A percentile compares a stretch with the other conserved stretches of the same genome.
phyloP scores from a whole-genome alignment of 768 basidiomycete genomes.

The Boletus bicolor region DNA sequence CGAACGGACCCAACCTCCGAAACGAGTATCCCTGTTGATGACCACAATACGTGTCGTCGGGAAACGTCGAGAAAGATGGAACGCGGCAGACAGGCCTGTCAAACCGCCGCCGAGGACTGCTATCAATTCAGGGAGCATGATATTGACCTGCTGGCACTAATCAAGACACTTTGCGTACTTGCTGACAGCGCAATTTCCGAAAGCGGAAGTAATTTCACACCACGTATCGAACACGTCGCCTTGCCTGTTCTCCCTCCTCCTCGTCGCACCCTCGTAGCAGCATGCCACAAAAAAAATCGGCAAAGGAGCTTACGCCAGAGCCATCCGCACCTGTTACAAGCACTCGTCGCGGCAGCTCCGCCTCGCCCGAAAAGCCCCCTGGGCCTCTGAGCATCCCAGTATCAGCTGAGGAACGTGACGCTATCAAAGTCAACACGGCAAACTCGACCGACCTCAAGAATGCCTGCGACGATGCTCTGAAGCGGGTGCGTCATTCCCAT shows the following conservation, averaged over 20 bases:
- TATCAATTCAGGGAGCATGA: slow-evolving; percentile 37
- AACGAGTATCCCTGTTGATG: slow-evolving; percentile 57
- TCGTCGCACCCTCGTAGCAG: not conserved
- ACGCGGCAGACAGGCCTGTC: slow-evolving; percentile 78
- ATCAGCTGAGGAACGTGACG: slow-evolving; percentile 45
- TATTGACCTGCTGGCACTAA: not conserved
- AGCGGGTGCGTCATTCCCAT: slow-evolving; percentile 56
- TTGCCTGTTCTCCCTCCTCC: not conserved
- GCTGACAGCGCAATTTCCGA: not conserved
- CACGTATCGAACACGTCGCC: slow-evolving; percentile 23
- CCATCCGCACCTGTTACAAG: slow-evolving; percentile 9
- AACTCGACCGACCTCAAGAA: slow-evolving; percentile 61
- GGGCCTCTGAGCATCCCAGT: slow-evolving; percentile 52
- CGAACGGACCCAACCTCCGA: slow-evolving; percentile 88
- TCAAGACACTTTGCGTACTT: not conserved
- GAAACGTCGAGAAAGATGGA: slow-evolving; percentile 67
- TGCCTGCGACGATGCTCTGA: slow-evolving; percentile 84
- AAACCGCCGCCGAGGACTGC: slow-evolving; percentile 79
- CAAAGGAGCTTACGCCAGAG: slow-evolving; percentile 10
- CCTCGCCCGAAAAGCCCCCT: slow-evolving; percentile 40
- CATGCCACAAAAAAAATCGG: slow-evolving; percentile 23
- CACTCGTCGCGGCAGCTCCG: slow-evolving; percentile 28
- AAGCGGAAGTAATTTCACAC: slow-evolving; percentile 20
- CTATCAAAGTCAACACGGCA: slow-evolving; percentile 59
- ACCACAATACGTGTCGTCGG: slow-evolving; percentile 59